Base-by-base conservation (phyloP, 2,329 filamentous ascomycete species). In the Paecilomyces fulvus region DNA sequence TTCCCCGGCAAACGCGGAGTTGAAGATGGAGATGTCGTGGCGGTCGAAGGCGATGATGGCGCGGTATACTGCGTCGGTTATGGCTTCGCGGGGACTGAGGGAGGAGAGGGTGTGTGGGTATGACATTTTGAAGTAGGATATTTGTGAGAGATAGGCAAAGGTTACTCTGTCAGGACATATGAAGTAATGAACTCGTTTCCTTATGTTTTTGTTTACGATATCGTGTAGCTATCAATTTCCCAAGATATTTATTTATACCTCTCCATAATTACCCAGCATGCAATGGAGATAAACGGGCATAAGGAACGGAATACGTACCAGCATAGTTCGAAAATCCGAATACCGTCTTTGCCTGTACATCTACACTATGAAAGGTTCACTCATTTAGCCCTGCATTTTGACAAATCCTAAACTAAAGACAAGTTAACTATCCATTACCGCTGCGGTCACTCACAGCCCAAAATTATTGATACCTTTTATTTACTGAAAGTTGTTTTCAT, bases 1-100 rank as follows among this genome's bases (percentile, higher is more conserved):
- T 51, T 60, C 55, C 12, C 48, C 56, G 6, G 51, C 51, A 14
- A 57, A 66, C 11, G 59, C 64, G 4, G 64, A 65, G 23, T 66
- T 57, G 49, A 68, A 63, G 10, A 64, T 30, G 17, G 60, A 4
- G 23, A 56, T 17, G 31, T 67, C 59, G 30, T 63, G 52, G 43
- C 50, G 55, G 55, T 68, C 66, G 50, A 63, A 59, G 33, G 55
- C 63, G 11, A 66, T 53, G 51, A 62, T 14, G 53, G 57, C 60
- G 14, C 66, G 65, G 52, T 67, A 62, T 5, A 68, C 14, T 28
- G 61, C 58, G 52, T 68, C 66, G 17, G 57, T 56, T 48, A 67
- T 59, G 30, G 65, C 66, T 59, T 67, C 65, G 25, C 62, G 64
- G 14, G 52, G 28, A 20, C 49, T 63, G 55, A 67, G 64, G 14